phyloP scores from a whole-genome alignment of 202 grass and related monocot species.

The Cymbopogon flexuosus region DNA sequence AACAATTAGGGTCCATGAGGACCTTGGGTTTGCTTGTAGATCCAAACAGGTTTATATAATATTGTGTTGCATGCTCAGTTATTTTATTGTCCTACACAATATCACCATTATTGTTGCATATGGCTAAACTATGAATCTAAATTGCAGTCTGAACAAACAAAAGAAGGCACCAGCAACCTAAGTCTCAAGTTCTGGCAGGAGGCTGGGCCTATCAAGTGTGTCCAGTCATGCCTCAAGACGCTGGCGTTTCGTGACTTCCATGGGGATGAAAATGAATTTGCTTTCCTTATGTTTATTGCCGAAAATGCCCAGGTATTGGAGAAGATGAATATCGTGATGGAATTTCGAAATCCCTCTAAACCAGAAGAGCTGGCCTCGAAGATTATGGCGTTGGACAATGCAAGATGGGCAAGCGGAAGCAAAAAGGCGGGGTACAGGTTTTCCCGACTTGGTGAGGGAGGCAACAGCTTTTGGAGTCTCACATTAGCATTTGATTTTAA shows the following conservation, averaged over 20 bases:
- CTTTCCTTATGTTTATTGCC: not conserved
- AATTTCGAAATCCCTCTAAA: too few species aligned
- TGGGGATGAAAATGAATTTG: not conserved
- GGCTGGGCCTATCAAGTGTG: not conserved
- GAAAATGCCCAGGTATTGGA: not conserved
- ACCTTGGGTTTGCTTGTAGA: not conserved
- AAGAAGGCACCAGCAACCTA: not conserved
- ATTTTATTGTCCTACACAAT: not conserved
- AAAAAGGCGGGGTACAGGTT: not conserved
- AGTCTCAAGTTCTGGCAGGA: conserved; percentile 3
- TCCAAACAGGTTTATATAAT: not conserved
- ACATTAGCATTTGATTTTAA: not conserved
- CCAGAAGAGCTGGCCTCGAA: not conserved
- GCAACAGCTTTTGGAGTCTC: not conserved
- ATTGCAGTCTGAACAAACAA: not conserved
- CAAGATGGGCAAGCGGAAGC: not conserved
- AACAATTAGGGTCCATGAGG: not conserved
- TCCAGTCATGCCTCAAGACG: conserved; percentile 16
- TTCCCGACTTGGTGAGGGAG: not conserved
- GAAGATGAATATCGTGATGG: not conserved
- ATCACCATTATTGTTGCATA: not conserved
- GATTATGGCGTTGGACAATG: not conserved
- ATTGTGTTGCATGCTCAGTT: not conserved
- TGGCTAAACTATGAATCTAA: not conserved
- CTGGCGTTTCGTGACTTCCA: conserved; percentile 11